Evolutionary conservation across 1,284 basidiomycete species (phyloP).

Genomic region (Trametes polyzona): DNA sequence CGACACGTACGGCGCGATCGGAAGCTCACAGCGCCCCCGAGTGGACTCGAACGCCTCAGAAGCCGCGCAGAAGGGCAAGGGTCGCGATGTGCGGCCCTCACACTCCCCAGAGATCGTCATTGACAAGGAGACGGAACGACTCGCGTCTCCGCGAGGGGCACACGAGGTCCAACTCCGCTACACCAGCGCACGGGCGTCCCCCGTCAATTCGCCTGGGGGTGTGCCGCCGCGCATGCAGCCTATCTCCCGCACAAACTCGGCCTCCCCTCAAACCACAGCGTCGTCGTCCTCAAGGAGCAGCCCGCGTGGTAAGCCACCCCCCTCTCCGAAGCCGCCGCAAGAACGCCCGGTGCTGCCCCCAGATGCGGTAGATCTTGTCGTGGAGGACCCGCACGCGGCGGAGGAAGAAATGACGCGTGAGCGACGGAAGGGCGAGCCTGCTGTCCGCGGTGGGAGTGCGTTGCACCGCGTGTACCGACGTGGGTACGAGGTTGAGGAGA

Average conservation of each 20-base stretch:
- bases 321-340: slow-evolving; percentile 39
- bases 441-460: slow-evolving; percentile 40
- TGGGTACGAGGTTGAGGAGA: slow-evolving; percentile 51
- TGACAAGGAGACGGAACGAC: slow-evolving; percentile 48
- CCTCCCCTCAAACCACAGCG: slow-evolving; percentile 15
- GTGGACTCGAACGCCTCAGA: slow-evolving; percentile 26
- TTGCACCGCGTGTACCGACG: slow-evolving; percentile 58
- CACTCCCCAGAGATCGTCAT: slow-evolving; percentile 35
- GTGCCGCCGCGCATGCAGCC: slow-evolving; percentile 15
- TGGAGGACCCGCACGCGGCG: slow-evolving; percentile 59
- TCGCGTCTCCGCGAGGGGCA: slow-evolving; percentile 29
- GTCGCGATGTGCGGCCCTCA: slow-evolving; percentile 20
- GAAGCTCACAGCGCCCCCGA: slow-evolving; percentile 26
- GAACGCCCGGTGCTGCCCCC: slow-evolving; percentile 54
- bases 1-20: slow-evolving; percentile 62
- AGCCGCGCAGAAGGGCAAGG: slow-evolving; percentile 28
- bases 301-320: slow-evolving; percentile 36
- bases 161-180: slow-evolving; percentile 51
- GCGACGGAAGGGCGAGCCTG: slow-evolving; percentile 57
- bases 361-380: slow-evolving; percentile 81
- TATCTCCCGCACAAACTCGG: slow-evolving; percentile 18
- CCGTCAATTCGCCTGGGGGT: slow-evolving; percentile 25
- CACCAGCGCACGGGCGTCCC: slow-evolving; percentile 41
- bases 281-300: slow-evolving; percentile 32
- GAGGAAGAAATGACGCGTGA: slow-evolving; percentile 54